Percentiles rank a stretch among this genome's conserved stretches.
These are phyloP conservation scores for Hypoxylon sp. DNA, from an alignment of 2,329 filamentous ascomycete genomes.

Conservation along the genomic window DNA sequence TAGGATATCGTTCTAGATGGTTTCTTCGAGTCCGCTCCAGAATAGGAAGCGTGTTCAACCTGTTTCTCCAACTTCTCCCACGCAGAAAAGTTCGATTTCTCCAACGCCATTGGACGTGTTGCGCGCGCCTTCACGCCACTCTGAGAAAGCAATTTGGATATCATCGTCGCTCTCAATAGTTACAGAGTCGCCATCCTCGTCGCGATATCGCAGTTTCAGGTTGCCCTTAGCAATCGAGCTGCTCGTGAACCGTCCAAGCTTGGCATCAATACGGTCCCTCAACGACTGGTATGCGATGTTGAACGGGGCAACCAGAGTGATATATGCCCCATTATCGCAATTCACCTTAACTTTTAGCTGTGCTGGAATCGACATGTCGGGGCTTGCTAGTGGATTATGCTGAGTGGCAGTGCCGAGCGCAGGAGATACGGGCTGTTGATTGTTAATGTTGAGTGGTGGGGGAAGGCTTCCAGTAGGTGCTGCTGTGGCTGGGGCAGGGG, in stretches of 20 bases:
- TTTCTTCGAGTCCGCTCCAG: neutral
- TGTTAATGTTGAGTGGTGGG: constrained; percentile 50
- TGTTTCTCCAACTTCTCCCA: constrained; percentile 55
- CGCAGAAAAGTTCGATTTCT: constrained; percentile 89
- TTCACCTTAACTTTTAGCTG: constrained; percentile 97
- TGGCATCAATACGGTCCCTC: constrained; percentile 94
- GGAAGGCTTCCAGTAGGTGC: constrained; percentile 44
- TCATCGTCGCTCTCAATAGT: constrained; percentile 96
- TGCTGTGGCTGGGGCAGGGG: constrained; percentile 51
- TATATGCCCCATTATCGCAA: constrained; percentile 83
- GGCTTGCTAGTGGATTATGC: constrained; percentile 50
- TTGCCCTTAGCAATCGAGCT: constrained; percentile 84
- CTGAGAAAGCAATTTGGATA: constrained; percentile 93
- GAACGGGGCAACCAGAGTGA: constrained; percentile 94
- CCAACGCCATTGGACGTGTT: constrained; percentile 75
- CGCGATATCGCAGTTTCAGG: constrained; percentile 87
- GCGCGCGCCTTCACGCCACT: constrained; percentile 79
- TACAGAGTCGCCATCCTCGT: constrained; percentile 92
- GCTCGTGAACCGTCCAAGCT: constrained; percentile 85
- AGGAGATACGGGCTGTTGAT: constrained; percentile 58
- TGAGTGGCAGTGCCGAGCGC: constrained; percentile 51
- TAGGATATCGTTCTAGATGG: constrained; percentile 9
- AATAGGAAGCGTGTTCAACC: neutral
- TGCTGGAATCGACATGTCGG: constrained; percentile 65
- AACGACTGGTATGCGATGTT: constrained; percentile 95